Base-by-base conservation (phyloP, 371 early-diverging fungal species). In the Apophysomyces trapeziformis region DNA sequence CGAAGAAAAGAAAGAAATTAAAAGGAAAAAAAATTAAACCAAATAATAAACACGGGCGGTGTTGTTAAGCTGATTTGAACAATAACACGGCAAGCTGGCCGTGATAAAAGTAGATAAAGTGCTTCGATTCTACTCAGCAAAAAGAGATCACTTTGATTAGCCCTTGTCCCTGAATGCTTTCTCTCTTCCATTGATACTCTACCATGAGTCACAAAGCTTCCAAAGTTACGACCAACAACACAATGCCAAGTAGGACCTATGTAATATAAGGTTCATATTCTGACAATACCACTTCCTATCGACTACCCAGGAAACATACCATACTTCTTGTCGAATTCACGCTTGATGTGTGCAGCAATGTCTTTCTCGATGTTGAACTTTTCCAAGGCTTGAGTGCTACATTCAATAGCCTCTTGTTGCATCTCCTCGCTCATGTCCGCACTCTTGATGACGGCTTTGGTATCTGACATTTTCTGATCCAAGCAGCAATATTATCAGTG, bases 401-500 rank as follows among this genome's bases (percentile, higher is more conserved):
- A 89, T 72, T 96, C 96, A 47, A 97, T 86, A 66, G 96, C 95
- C 70, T 95, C 97, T 74, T 90, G 92, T 80, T 96, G 97, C 95
- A 96, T 94, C 74, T 95, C 96, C 73, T 98, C 97, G 71, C 87
- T 77, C 99, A 99, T 99, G 85, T 99, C 99, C 43, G 93, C 98
- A 73, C 95, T 97, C 89, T 98, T 98, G 85, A 98, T 90, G 68
- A 91, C 88, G 60, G 93, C 90, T 73, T 95, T 96, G 63, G 87
- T 77, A 65, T 95, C 94, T 65, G 90, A 73, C 80, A 81, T 76
- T 36, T 35, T 72, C 50, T 65, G n/a, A 21, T 50, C 8, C 9
- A 7, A 18, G 9, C 47, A 14, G 7, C 5, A 38, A 1, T 14
- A 38, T 47, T n/a, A 47, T 35, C 38, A 50, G 16, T 12, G 21